Percentiles rank a stretch among this genome's conserved stretches.
phyloP scores from a whole-genome alignment of 768 basidiomycete species.

The Calocybe gangraenosa region DNA sequence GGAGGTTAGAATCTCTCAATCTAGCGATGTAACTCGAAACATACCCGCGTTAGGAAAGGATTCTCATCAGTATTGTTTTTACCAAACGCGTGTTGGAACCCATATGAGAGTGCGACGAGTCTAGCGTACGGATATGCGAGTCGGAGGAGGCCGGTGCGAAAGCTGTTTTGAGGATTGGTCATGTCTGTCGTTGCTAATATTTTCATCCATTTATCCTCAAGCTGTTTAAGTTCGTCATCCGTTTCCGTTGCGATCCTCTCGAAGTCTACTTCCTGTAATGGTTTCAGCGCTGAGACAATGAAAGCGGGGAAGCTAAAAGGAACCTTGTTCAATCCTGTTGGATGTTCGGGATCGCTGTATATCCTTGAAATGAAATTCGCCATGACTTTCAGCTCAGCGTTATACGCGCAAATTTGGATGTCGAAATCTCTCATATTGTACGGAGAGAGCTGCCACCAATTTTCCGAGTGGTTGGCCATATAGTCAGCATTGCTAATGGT shows the following conservation, averaged over 20 bases:
- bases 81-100: constrained; percentile 72
- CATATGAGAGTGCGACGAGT: constrained; percentile 67
- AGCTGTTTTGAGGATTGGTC: constrained; percentile 49
- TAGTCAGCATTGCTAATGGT: constrained; percentile 78
- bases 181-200: constrained; percentile 48
- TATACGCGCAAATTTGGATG: constrained; percentile 77
- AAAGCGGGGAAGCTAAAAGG: neutral
- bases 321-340: constrained; percentile 75
- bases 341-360: constrained; percentile 69
- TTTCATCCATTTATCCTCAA: constrained; percentile 55
- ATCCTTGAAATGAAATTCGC: constrained; percentile 57
- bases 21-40: constrained; percentile 18
- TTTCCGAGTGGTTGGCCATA: constrained; percentile 62
- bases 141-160: constrained; percentile 58
- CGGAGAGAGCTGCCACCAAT: constrained; percentile 67
- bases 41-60: constrained; percentile 60
- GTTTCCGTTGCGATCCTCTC: constrained; percentile 59
- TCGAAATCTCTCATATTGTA: constrained; percentile 74
- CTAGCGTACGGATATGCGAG: constrained; percentile 67
- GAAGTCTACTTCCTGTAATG: constrained; percentile 54
- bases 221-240: constrained; percentile 61
- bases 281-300: neutral
- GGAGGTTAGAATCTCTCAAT: constrained; percentile 1
- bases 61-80: constrained; percentile 60
- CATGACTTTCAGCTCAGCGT: constrained; percentile 65